phyloP scores from a whole-genome alignment of 1,284 basidiomycete species.

The Leccinum angustisporum region DNA sequence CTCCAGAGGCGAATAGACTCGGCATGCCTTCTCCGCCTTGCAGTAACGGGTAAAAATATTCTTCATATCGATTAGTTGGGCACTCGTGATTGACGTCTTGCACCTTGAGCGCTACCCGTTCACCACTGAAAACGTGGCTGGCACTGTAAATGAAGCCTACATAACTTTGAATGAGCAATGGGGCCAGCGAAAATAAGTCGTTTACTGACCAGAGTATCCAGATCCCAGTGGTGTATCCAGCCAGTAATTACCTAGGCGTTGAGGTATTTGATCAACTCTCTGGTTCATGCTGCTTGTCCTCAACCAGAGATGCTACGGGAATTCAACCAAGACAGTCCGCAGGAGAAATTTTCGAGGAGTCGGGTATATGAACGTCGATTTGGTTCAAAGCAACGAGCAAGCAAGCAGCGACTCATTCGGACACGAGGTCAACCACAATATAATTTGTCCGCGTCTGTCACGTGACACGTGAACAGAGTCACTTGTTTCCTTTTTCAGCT shows the following conservation, averaged over 20 bases:
- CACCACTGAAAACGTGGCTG: constrained; percentile 50
- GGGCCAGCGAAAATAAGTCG: background rate
- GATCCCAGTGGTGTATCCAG: constrained; percentile 48
- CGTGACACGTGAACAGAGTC: constrained; percentile 19
- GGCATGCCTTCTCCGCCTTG: constrained; percentile 77
- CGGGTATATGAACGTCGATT: background rate
- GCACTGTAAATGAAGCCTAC: constrained; percentile 67
- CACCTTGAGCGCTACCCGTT: constrained; percentile 69
- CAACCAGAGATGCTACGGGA: background rate
- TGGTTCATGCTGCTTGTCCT: constrained; percentile 17
- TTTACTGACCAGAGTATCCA: constrained; percentile 50
- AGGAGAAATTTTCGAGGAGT: background rate
- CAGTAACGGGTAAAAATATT: constrained; percentile 63
- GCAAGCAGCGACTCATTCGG: background rate
- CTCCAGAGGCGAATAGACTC: constrained; percentile 58
- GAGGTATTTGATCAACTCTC: constrained; percentile 36
- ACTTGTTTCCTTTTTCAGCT: constrained; percentile 34
- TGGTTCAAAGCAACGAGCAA: background rate
- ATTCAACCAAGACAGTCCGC: background rate
- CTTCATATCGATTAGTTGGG: constrained; percentile 71
- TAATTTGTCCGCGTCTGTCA: constrained; percentile 29
- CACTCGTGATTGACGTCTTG: constrained; percentile 67
- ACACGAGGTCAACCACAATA: constrained; percentile 12
- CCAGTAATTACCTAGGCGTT: constrained; percentile 47
- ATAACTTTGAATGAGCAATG: constrained; percentile 1